Percentiles rank a stretch among this genome's conserved stretches.
Evolutionary conservation across 2,329 filamentous ascomycete species (phyloP).

Genomic region (Balansia obtecta): DNA sequence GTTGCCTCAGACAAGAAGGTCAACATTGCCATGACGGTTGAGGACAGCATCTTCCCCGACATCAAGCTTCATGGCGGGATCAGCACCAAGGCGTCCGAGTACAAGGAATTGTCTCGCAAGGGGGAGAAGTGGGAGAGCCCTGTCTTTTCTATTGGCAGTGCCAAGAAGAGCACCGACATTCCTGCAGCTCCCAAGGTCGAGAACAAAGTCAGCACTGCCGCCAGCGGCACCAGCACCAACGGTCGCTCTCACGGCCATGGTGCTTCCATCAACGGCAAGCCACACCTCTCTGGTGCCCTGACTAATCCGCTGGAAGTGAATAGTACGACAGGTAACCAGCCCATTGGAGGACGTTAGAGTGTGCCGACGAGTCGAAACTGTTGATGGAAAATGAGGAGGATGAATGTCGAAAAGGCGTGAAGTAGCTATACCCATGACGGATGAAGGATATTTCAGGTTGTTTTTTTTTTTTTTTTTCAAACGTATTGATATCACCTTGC

Average conservation of each 20-base stretch:
- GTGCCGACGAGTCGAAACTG: slow-evolving; percentile 6
- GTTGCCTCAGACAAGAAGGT: slow-evolving; percentile 54
- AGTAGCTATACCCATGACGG: slow-evolving; percentile 10
- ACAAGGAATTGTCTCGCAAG: slow-evolving; percentile 74
- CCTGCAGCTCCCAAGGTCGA: slow-evolving; percentile 44
- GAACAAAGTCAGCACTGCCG: slow-evolving; percentile 27
- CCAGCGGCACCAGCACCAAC: slow-evolving; percentile 10
- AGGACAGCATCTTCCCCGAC: slow-evolving; percentile 82
- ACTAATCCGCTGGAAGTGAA: slow-evolving; percentile 3
- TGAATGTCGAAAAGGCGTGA: neutral
- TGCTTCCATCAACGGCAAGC: slow-evolving; percentile 6
- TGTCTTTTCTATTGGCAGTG: slow-evolving; percentile 77
- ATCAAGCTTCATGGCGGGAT: slow-evolving; percentile 73
- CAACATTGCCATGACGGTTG: slow-evolving; percentile 44
- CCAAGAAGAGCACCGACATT: slow-evolving; percentile 59
- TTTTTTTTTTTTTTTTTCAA: neutral
- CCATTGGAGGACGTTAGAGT: slow-evolving; percentile 10
- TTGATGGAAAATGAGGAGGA: slow-evolving; percentile 1
- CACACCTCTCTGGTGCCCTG: neutral
- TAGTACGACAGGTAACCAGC: neutral
- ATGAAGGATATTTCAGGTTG: neutral
- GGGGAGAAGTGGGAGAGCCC: slow-evolving; percentile 92
- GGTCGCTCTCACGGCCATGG: slow-evolving; percentile 7
- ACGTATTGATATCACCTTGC: neutral
- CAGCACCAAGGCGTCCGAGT: slow-evolving; percentile 87